Percentiles rank a stretch among this genome's conserved stretches.
These are phyloP conservation scores for Alternaria burnsii DNA, from an alignment of 2,329 filamentous ascomycete genomes.

Conservation along the genomic window DNA sequence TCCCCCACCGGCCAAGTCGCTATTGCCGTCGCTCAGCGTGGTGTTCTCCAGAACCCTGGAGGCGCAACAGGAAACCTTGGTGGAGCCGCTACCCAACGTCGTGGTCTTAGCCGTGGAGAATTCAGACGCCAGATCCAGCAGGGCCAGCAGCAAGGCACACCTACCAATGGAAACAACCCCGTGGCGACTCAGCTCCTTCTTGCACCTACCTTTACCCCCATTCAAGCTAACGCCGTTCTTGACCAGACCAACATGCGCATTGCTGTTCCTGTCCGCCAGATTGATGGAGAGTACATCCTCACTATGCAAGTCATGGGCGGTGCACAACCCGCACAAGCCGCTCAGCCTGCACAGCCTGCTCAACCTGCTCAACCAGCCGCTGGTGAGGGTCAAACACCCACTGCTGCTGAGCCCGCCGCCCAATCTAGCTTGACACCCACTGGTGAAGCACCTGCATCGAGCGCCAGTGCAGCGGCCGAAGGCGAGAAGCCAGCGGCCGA, in stretches of 20 bases:
- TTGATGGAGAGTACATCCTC: slow-evolving; percentile 51
- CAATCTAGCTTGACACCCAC: slow-evolving; percentile 1
- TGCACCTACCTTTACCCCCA: slow-evolving; percentile 47
- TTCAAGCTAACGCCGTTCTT: slow-evolving; percentile 45
- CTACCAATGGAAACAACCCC: slow-evolving; percentile 44
- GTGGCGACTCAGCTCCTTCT: slow-evolving; percentile 47
- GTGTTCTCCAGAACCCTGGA: slow-evolving; percentile 48
- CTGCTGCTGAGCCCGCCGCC: slow-evolving; percentile 4
- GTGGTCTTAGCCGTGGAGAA: slow-evolving; percentile 29
- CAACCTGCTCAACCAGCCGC: not conserved
- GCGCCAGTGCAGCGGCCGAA: slow-evolving; percentile 8
- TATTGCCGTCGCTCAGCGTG: slow-evolving; percentile 48
- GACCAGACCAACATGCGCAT: slow-evolving; percentile 49
- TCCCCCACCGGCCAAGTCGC: slow-evolving; percentile 42
- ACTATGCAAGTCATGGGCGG: slow-evolving; percentile 41
- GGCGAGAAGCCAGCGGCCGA: slow-evolving; percentile 9
- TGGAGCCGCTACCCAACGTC: slow-evolving; percentile 31
- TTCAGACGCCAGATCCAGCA: slow-evolving; percentile 40
- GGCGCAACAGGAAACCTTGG: slow-evolving; percentile 45
- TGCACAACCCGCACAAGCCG: slow-evolving; percentile 6
- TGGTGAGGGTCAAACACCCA: slow-evolving; percentile 13
- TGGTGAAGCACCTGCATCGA: not conserved
- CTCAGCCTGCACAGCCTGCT: not conserved
- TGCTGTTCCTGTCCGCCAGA: slow-evolving; percentile 45
- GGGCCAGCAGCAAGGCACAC: slow-evolving; percentile 31